These are phyloP conservation scores for Pyricularia grisea DNA, from an alignment of 2,329 filamentous ascomycete genomes.

Conservation along the genomic window DNA sequence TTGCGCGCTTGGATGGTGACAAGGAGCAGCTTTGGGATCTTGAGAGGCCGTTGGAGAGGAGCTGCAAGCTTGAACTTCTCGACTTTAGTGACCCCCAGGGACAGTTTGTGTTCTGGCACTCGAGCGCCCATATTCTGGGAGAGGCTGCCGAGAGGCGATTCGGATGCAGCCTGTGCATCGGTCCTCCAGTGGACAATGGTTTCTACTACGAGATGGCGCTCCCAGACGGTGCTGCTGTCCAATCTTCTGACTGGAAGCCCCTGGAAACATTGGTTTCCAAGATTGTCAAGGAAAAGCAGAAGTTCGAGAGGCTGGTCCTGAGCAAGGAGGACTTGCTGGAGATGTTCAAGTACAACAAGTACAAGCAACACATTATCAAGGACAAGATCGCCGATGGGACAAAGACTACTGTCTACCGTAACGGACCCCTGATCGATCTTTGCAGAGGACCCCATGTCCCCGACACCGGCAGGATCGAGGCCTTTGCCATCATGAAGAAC, in stretches of 20 bases:
- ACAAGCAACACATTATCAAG: slow-evolving; percentile 96
- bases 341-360: slow-evolving; percentile 97
- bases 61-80: slow-evolving; percentile 75
- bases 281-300: slow-evolving; percentile 94
- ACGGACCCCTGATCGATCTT: slow-evolving; percentile 87
- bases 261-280: slow-evolving; percentile 71
- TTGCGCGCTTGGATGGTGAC: slow-evolving; percentile 73
- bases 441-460: slow-evolving; percentile 93
- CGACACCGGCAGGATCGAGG: slow-evolving; percentile 86
- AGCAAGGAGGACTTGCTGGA: slow-evolving; percentile 86
- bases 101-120: slow-evolving; percentile 97
- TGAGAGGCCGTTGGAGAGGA: slow-evolving; percentile 79
- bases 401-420: slow-evolving; percentile 88
- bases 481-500: slow-evolving; percentile 83
- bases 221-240: slow-evolving; percentile 60
- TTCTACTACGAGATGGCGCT: slow-evolving; percentile 98
- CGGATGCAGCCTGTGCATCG: slow-evolving; percentile 86
- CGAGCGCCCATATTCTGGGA: slow-evolving; percentile 88
- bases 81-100: slow-evolving; percentile 67
- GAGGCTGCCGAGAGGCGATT: slow-evolving; percentile 88
- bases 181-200: slow-evolving; percentile 81
- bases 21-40: slow-evolving; percentile 76
- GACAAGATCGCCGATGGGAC: slow-evolving; percentile 85
- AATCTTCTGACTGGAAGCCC: slow-evolving; percentile 71
- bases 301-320: slow-evolving; percentile 81